Evolutionary conservation across 331 rosid species (phyloP).

Genomic region (Malus hybrid): DNA sequence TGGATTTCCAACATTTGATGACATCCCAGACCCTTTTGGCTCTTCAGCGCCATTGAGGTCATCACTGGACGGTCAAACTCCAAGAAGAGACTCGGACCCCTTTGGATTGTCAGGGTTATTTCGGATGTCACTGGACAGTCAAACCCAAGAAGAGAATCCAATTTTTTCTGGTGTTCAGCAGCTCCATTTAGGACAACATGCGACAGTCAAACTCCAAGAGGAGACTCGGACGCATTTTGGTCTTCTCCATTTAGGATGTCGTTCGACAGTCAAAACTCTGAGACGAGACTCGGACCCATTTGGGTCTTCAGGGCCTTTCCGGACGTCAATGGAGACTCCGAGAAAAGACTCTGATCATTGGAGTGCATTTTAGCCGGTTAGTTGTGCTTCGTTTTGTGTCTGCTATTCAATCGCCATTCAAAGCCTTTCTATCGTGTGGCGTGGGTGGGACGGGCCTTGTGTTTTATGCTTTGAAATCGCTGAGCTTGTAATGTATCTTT

Average conservation of each 20-base stretch:
- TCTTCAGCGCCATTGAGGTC: constrained; percentile 65
- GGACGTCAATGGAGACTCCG: too few relatives aligned
- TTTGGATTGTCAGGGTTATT: constrained; percentile 61
- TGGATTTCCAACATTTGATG: constrained; percentile 83
- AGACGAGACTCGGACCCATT: too few relatives aligned
- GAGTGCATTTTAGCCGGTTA: constrained; percentile 57
- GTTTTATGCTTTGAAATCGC: background rate
- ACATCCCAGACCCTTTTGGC: constrained; percentile 76
- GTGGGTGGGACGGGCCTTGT: constrained; percentile 19
- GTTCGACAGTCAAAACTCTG: too few relatives aligned
- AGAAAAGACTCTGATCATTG: constrained; percentile 22
- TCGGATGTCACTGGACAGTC: constrained; percentile 55
- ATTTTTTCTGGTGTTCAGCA: constrained; percentile 22
- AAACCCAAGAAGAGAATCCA: constrained; percentile 53
- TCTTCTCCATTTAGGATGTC: too few relatives aligned
- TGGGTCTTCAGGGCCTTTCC: too few relatives aligned
- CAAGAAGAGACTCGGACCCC: constrained; percentile 49
- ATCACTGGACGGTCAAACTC: constrained; percentile 65
- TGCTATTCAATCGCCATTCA: constrained; percentile 8
- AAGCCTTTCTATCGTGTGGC: constrained; percentile 8
- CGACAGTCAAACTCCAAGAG: too few relatives aligned
- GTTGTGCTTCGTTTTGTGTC: constrained; percentile 12
- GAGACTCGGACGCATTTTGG: too few relatives aligned
- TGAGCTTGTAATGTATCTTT: too few relatives aligned
- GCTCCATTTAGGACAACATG: too few relatives aligned